phyloP scores from a whole-genome alignment of 345 rosid genomes.

The Brassica cretica region DNA sequence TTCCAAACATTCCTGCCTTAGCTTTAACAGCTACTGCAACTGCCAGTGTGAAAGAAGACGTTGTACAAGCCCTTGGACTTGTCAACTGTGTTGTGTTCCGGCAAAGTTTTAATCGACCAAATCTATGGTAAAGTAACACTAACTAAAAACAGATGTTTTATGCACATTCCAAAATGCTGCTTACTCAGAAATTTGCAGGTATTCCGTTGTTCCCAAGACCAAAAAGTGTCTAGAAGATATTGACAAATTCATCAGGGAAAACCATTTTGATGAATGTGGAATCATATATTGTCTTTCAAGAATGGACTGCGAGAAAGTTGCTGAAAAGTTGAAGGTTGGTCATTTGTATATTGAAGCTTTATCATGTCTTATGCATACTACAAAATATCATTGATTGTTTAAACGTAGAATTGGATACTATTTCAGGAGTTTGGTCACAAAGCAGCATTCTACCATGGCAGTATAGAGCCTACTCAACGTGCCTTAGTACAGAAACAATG shows the following conservation, averaged over 20 bases:
- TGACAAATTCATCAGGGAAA: conserved; percentile 82
- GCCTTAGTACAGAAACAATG: conserved; percentile 85
- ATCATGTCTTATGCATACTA: conserved; percentile 8
- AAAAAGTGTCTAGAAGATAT: conserved; percentile 91
- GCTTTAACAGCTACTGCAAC: conserved; percentile 99
- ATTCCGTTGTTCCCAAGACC: conserved; percentile 78
- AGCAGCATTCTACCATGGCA: conserved; percentile 96
- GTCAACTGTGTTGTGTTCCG: conserved; percentile 90
- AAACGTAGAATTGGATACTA: conserved; percentile 12
- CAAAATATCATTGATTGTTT: conserved; percentile 13
- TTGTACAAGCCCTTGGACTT: conserved; percentile 98
- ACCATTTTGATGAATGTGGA: conserved; percentile 96
- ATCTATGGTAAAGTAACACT: conserved; percentile 60
- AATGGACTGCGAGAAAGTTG: conserved; percentile 97
- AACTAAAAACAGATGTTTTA: conserved; percentile 1
- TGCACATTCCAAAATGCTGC: conserved; percentile 30
- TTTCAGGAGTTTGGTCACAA: conserved; percentile 87
- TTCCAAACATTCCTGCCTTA: conserved; percentile 82
- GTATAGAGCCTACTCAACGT: conserved; percentile 81
- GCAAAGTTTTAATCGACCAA: conserved; percentile 97
- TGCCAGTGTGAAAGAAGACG: conserved; percentile 98
- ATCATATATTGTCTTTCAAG: conserved; percentile 98
- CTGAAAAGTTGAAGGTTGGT: conserved; percentile 84
- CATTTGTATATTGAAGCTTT: conserved; percentile 24
- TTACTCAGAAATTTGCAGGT: conserved; percentile 59